phyloP scores from a whole-genome alignment of 805 yeast genomes.

The Pichia ethanolica region DNA sequence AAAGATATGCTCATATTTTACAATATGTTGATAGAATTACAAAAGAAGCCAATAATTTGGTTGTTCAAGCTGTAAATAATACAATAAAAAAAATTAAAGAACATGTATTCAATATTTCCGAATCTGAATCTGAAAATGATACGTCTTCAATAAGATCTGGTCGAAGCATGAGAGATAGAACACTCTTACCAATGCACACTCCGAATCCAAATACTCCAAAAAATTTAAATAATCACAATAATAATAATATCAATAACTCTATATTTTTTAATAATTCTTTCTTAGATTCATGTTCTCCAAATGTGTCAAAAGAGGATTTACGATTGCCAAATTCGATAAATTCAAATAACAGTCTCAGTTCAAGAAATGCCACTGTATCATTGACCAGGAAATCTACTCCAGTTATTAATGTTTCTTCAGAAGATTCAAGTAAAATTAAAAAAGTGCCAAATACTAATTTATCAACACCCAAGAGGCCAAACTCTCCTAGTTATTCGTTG shows the following conservation, averaged over 20 bases:
- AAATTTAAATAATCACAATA: background rate
- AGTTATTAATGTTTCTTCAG: constrained; percentile 18
- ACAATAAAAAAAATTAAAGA: constrained; percentile 51
- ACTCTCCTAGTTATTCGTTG: constrained; percentile 35
- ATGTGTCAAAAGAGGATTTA: constrained; percentile 1
- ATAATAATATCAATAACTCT: constrained; percentile 2
- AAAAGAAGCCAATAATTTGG: constrained; percentile 67
- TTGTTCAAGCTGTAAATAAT: constrained; percentile 52
- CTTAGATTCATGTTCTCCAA: constrained; percentile 12
- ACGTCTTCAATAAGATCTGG: constrained; percentile 1
- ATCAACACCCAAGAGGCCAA: constrained; percentile 5
- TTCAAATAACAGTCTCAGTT: constrained; percentile 17
- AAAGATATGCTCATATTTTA: constrained; percentile 64
- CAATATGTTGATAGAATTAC: constrained; percentile 71
- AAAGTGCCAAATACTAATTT: constrained; percentile 1
- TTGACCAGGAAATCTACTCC: constrained; percentile 21
- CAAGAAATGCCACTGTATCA: constrained; percentile 12
- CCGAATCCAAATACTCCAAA: constrained; percentile 13
- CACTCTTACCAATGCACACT: constrained; percentile 1
- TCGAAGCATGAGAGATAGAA: constrained; percentile 2
- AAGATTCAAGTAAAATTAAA: constrained; percentile 8
- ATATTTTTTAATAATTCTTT: constrained; percentile 17
- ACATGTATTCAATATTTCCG: constrained; percentile 18
- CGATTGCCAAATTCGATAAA: background rate
- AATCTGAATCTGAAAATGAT: constrained; percentile 18